Base-by-base conservation (phyloP, 2,329 filamentous ascomycete species). In the Emergomyces orientalis region DNA sequence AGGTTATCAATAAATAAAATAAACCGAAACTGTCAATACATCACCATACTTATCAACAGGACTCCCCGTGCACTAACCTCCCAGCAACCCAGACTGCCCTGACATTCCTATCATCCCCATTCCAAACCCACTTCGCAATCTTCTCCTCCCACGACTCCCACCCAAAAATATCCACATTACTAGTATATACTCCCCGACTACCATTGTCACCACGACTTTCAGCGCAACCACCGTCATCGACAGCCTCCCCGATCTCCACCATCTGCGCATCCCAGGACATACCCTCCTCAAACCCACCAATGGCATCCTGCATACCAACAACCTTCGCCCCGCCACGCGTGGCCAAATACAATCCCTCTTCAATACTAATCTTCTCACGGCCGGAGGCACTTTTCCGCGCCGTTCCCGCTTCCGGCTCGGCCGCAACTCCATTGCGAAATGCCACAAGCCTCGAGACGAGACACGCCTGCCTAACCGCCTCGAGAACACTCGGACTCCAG, bases 231-330 rank as follows among this genome's bases (percentile, higher is more conserved):
- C 67, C 68, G 2, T 65, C 63, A 64, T 68, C 66, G 30, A 63
- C 67, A 25, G 69, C 60, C 13, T 68, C 65, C 9, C 85, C 80
- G 30, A 97, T 74, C 11, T 82, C 79, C 62, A 99, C 81, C 69
- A 96, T 80, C 80, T 97, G 91, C 64, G 89, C 91, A 80, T 99
- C 94, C 85, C 88, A 97, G 67, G 90, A 84, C 87, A 88, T 94
- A 0, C 92, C 94, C 0, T 88, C 82, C 66, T 90, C 89, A 73
- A 97, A 97, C 0, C 81, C 86, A 2, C 94, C 94, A 19, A 97
- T 81, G 64, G 79, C 83, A 9, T 84, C 81, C 49, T 81, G 82
- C 65, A 97, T 79, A 0, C 91, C 89, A 0, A 97, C 83, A 0
- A 94, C 89, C 41, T 83, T 81, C 0, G 94, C 94, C 0, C 94